phyloP scores from a whole-genome alignment of 2,329 filamentous ascomycete species.

The Acarospora socialis region DNA sequence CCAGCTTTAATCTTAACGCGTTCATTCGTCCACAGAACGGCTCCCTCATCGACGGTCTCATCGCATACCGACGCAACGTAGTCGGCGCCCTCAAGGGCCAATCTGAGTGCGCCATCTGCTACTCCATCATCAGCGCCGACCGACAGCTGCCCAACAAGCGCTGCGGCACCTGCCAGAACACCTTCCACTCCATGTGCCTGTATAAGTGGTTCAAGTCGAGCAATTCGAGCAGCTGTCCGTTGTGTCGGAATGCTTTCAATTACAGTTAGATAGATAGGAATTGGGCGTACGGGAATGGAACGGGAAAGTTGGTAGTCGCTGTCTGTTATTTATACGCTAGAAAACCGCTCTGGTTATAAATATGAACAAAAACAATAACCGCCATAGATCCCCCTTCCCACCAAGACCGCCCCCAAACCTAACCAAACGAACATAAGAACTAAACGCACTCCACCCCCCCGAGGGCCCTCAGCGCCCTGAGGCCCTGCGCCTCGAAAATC shows the following conservation, averaged over 20 bases:
- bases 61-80: slow-evolving; percentile 76
- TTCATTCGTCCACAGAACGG: no score
- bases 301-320: no score
- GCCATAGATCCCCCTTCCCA: no score
- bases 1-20: no score
- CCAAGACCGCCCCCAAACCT: no score
- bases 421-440: no score
- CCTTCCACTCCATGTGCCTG: slow-evolving; percentile 79
- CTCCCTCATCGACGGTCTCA: slow-evolving; percentile 71
- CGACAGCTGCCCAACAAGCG: slow-evolving; percentile 83
- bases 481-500: slow-evolving; percentile 71
- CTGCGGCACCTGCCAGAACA: slow-evolving; percentile 83
- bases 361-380: no score
- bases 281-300: no score
- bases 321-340: no score
- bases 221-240: slow-evolving; percentile 77
- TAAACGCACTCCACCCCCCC: slow-evolving; percentile 51
- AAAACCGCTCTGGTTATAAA: no score
- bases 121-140: slow-evolving; percentile 80
- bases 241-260: slow-evolving; percentile 80
- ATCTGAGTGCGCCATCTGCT: slow-evolving; percentile 92
- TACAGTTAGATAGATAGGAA: no score
- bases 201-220: slow-evolving; percentile 97
- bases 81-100: slow-evolving; percentile 81
- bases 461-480: slow-evolving; percentile 59